phyloP scores from a whole-genome alignment of 768 basidiomycete species.

The Leccinum longicurvipes region DNA sequence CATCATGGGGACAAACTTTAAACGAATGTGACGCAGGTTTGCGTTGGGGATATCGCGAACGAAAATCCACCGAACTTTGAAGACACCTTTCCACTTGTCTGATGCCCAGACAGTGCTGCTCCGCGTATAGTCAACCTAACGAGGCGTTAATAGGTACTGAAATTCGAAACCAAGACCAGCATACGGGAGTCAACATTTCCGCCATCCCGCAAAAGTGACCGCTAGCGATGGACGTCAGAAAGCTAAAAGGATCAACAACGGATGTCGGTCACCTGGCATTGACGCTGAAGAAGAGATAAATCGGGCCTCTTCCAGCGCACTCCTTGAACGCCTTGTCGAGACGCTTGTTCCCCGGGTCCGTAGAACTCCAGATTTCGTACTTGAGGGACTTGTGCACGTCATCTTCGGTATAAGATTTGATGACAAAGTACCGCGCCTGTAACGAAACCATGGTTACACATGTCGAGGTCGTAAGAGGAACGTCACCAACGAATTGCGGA shows the following conservation, averaged over 20 bases:
- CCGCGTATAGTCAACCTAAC: slow-evolving; percentile 83
- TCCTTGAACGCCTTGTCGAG: slow-evolving; percentile 98
- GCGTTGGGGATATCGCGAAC: slow-evolving; percentile 94
- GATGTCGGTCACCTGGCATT: slow-evolving; percentile 66
- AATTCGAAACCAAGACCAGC: slow-evolving; percentile 18
- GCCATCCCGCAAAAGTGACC: slow-evolving; percentile 99
- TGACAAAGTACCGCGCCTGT: slow-evolving; percentile 92
- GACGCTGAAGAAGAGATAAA: slow-evolving; percentile 98
- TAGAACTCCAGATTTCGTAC: slow-evolving; percentile 97
- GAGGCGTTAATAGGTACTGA: slow-evolving; percentile 1
- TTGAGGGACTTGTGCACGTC: slow-evolving; percentile 98
- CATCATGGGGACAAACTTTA: slow-evolving; percentile 50
- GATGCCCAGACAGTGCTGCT: slow-evolving; percentile 98
- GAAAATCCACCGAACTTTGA: slow-evolving; percentile 97
- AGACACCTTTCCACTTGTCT: slow-evolving; percentile 99
- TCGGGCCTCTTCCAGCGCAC: slow-evolving; percentile 85
- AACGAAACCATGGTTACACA: slow-evolving; percentile 7
- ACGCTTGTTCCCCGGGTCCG: slow-evolving; percentile 94
- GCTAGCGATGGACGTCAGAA: slow-evolving; percentile 37
- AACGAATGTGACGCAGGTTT: slow-evolving; percentile 82
- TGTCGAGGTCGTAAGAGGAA: not conserved
- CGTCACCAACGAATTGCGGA: slow-evolving; percentile 64
- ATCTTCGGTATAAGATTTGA: slow-evolving; percentile 99
- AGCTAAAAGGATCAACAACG: not conserved
- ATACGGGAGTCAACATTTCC: slow-evolving; percentile 91